Evolutionary conservation across 2,329 filamentous ascomycete species (phyloP).

Genomic region (Aspergillus sp.): DNA sequence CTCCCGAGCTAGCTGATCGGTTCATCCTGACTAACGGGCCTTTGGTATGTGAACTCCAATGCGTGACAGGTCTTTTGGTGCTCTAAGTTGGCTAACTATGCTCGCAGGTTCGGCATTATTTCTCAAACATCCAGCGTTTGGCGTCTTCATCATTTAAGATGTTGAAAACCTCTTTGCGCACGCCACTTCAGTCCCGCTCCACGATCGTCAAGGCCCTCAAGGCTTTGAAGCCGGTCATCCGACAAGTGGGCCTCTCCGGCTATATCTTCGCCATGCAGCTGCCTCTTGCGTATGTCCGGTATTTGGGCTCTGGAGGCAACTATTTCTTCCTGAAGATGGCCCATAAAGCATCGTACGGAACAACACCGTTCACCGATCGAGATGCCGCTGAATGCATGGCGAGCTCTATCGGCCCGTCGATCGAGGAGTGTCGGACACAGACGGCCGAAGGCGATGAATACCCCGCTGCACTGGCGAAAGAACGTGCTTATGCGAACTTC

Average conservation of each 20-base stretch:
- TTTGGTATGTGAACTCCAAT: slow-evolving; percentile 42
- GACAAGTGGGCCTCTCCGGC: slow-evolving; percentile 50
- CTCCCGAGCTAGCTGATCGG: slow-evolving; percentile 54
- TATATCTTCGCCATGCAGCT: slow-evolving; percentile 58
- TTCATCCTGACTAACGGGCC: slow-evolving; percentile 56
- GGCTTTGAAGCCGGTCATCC: slow-evolving; percentile 48
- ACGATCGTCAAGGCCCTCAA: slow-evolving; percentile 46
- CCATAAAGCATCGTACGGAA: slow-evolving; percentile 41
- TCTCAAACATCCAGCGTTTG: slow-evolving; percentile 43
- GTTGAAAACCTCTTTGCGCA: slow-evolving; percentile 47
- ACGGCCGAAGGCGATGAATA: slow-evolving; percentile 36
- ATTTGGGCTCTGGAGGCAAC: slow-evolving; percentile 50
- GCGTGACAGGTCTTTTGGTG: too few species aligned
- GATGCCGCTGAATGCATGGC: slow-evolving; percentile 51
- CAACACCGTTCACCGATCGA: slow-evolving; percentile 27
- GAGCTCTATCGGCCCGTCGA: slow-evolving; percentile 51
- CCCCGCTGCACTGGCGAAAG: slow-evolving; percentile 38
- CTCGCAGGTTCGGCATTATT: slow-evolving; percentile 11
- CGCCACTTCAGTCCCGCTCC: slow-evolving; percentile 44
- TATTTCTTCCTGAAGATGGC: slow-evolving; percentile 46
- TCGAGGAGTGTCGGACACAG: slow-evolving; percentile 41
- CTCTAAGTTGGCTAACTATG: not conserved
- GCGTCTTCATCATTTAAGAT: slow-evolving; percentile 49
- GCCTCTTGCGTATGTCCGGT: slow-evolving; percentile 45
- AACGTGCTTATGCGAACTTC: slow-evolving; percentile 48